These are phyloP conservation scores for Gynandropsis gynandra DNA, from an alignment of 345 rosid genomes.

Conservation along the genomic window DNA sequence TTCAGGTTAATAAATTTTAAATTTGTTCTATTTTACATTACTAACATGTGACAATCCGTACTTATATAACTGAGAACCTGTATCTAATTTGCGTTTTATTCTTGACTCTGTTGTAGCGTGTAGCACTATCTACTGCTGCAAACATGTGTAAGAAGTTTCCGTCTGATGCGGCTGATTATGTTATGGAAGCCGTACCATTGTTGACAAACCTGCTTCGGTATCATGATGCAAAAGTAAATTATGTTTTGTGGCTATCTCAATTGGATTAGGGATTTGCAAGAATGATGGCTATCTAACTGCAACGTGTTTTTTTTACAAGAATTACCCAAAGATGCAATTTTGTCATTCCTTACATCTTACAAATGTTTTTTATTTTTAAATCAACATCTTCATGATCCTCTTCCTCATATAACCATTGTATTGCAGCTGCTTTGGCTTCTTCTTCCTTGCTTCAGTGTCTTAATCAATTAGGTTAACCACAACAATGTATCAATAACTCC, in stretches of 20 bases:
- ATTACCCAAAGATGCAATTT: too few species aligned
- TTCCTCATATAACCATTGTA: too few species aligned
- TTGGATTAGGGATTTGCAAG: too few species aligned
- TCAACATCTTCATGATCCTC: too few species aligned
- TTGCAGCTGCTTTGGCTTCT: too few species aligned
- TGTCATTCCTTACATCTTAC: too few species aligned
- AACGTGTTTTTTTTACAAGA: too few species aligned
- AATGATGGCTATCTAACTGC: too few species aligned
- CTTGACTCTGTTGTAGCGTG: slow-evolving; percentile 51
- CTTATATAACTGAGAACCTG: not conserved
- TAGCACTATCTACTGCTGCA: slow-evolving; percentile 97
- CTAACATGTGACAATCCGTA: not conserved
- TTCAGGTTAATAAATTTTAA: slow-evolving; percentile 55
- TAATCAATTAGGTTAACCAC: too few species aligned
- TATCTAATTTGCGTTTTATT: slow-evolving; percentile 15
- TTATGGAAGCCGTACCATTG: slow-evolving; percentile 98
- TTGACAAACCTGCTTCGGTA: slow-evolving; percentile 95
- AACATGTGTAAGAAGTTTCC: slow-evolving; percentile 99
- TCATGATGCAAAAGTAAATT: slow-evolving; percentile 80
- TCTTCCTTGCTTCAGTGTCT: too few species aligned
- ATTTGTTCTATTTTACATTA: slow-evolving; percentile 1
- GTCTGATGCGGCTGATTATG: slow-evolving; percentile 98
- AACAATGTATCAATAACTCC: too few species aligned
- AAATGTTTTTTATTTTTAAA: too few species aligned
- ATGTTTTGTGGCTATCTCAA: not conserved